Percentiles rank a stretch among this genome's conserved stretches.
These are phyloP conservation scores for Rhizopus microsporus DNA, from an alignment of 371 early-diverging fungal species.

Conservation along the genomic window DNA sequence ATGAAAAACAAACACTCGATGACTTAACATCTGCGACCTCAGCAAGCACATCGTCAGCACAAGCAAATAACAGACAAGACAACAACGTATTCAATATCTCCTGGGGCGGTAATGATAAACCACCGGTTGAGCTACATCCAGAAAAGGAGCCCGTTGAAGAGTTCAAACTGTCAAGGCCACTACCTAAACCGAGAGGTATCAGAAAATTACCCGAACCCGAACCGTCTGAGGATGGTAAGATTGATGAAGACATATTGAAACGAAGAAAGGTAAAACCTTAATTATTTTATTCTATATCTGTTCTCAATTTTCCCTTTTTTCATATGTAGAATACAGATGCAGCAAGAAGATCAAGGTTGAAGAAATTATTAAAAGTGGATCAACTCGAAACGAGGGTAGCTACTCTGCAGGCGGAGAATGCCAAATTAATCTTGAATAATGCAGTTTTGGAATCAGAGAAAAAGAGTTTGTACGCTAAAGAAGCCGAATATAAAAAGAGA, in stretches of 20 bases:
- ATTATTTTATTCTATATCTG: neutral
- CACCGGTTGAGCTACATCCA: conserved; percentile 39
- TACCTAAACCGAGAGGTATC: conserved; percentile 53
- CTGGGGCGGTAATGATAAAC: conserved; percentile 52
- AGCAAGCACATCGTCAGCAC: too few relatives aligned
- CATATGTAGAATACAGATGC: conserved; percentile 84
- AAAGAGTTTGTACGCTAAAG: conserved; percentile 57
- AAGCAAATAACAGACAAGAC: conserved; percentile 8
- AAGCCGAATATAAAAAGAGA: conserved; percentile 66
- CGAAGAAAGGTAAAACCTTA: conserved; percentile 38
- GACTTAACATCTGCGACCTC: neutral
- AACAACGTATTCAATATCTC: conserved; percentile 45
- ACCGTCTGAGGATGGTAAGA: conserved; percentile 42
- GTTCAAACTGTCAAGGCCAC: conserved; percentile 25
- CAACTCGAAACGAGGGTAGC: conserved; percentile 75
- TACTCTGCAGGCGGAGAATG: conserved; percentile 79
- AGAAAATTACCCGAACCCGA: conserved; percentile 49
- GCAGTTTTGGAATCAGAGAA: conserved; percentile 79
- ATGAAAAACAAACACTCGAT: neutral
- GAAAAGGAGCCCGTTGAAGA: conserved; percentile 14
- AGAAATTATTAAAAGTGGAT: conserved; percentile 83
- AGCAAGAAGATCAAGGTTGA: conserved; percentile 87
- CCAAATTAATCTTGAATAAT: conserved; percentile 59
- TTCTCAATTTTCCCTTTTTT: neutral
- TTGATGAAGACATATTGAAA: conserved; percentile 48